Conservation (phyloP, 345 rosid genomes). For the Melaleuca alternifolia region DNA sequence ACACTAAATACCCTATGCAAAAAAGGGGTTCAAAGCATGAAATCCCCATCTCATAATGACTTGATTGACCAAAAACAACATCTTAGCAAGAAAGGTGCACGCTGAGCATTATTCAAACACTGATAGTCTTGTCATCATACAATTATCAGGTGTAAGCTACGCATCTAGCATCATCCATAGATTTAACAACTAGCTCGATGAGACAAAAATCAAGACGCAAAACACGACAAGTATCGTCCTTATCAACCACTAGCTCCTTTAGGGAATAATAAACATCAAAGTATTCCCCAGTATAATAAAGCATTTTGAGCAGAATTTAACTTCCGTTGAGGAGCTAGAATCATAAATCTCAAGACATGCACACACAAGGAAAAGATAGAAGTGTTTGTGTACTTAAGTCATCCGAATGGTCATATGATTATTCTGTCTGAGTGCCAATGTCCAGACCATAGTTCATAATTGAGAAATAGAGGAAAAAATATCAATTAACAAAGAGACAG, state of each 20-base stretch:
- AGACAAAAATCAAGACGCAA: not conserved
- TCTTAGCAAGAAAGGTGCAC: not conserved
- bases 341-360: not conserved
- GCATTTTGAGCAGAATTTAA: not conserved
- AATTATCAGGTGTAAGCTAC: not conserved
- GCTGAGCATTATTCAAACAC: not conserved
- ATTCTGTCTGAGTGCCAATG: not conserved
- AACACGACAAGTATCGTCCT: not conserved
- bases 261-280: not conserved
- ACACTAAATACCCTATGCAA: not conserved
- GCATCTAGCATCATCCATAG: not conserved
- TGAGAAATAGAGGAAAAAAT: not conserved
- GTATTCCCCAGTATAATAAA: not conserved
- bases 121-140: not conserved
- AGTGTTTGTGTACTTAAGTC: not conserved
- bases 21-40: not conserved
- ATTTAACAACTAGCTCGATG: not conserved
- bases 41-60: not conserved
- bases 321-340: not conserved
- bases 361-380: not conserved
- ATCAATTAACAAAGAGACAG: not conserved
- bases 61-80: not conserved
- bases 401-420: not conserved
- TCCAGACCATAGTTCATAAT: not conserved
- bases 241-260: not conserved